A percentile compares a stretch with the other conserved stretches of the same genome.
These are phyloP conservation scores for Silene conica DNA, from an alignment of 148 eudicot species.

Conservation along the genomic window DNA sequence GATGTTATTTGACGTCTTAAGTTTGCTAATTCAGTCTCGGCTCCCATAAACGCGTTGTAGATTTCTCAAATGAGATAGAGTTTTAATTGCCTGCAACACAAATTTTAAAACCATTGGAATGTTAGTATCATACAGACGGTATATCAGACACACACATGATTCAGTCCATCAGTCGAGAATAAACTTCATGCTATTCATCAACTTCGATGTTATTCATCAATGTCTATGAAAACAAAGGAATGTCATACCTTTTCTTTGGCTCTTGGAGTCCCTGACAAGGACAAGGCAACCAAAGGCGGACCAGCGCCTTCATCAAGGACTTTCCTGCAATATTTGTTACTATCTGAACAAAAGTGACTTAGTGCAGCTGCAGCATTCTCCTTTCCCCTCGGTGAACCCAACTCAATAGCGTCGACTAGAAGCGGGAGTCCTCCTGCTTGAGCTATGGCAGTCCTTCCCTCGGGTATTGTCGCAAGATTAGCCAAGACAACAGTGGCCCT, in stretches of 20 bases:
- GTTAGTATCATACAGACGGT: background rate
- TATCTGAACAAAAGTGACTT: conserved; percentile 63
- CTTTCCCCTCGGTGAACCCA: conserved; percentile 86
- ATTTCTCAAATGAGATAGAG: conserved; percentile 34
- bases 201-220: no score
- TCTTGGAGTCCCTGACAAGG: conserved; percentile 73
- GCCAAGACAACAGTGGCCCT: conserved; percentile 86
- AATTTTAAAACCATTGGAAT: background rate
- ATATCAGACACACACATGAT: background rate
- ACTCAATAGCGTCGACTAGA: conserved; percentile 82
- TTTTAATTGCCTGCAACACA: conserved; percentile 33
- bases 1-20: conserved; percentile 10
- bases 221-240: background rate
- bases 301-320: conserved; percentile 84
- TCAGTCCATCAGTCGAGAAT: no score
- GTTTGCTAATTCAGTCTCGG: conserved; percentile 11
- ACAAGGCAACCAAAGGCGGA: conserved; percentile 73
- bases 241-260: conserved; percentile 72
- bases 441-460: conserved; percentile 67
- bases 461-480: conserved; percentile 64
- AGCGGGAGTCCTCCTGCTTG: conserved; percentile 76
- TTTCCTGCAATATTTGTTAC: conserved; percentile 54
- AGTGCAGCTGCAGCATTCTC: conserved; percentile 95
- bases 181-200: no score
- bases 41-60: conserved; percentile 34